Evolutionary conservation across 179 eudicot species (phyloP), one percentile per base, ranked within the genome.

Genomic region (Patellifolia procumbens): DNA sequence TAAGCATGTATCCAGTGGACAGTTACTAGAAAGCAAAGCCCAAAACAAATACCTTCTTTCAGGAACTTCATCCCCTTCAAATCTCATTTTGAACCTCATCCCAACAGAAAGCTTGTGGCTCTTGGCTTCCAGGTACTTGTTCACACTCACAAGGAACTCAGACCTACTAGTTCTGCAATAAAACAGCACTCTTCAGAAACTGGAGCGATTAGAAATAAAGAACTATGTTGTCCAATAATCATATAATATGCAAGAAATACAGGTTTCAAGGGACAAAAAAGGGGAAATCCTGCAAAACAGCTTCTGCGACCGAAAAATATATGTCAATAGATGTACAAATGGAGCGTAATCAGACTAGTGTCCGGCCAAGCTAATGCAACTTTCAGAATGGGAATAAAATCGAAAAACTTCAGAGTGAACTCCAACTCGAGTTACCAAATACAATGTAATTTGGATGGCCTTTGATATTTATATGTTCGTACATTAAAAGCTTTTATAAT

Each of bases 1-100:
- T 74, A n/a, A 72, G 55, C 45, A 79, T 29, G 26, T 28, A 49
- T 46, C 37, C 24, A 43, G 13, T 64, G 61, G 22, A 39, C 13
- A 17, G 43, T 22, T 43, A 60, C 51, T 3, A n/a, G 31, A 70
- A 42, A 65, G 1, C 34, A 70, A 56, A 32, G 58, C 52, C 24
- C 32, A 35, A 29, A n/a, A 49, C 17, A 70, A 48, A n/a, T 88
- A 94, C 98, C 97, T 94, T 87, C 97, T 88, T 79, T 94, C 98
- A 48, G 97, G 97, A 83, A 80, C 89, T 81, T 94, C 97, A 60
- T 91, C 98, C 28, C 93, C 97, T 87, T 91, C 98, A 82, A 94
- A 94, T 79, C 87, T 86, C 97, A 94, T 94, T 81, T 90, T 89
- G 78, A 94, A 94, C 77, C 98, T 84, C 97, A 91, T 89, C 45